Evolutionary conservation across 441 rosid species (phyloP).

Genomic region (Arabidopsis lyrata): DNA sequence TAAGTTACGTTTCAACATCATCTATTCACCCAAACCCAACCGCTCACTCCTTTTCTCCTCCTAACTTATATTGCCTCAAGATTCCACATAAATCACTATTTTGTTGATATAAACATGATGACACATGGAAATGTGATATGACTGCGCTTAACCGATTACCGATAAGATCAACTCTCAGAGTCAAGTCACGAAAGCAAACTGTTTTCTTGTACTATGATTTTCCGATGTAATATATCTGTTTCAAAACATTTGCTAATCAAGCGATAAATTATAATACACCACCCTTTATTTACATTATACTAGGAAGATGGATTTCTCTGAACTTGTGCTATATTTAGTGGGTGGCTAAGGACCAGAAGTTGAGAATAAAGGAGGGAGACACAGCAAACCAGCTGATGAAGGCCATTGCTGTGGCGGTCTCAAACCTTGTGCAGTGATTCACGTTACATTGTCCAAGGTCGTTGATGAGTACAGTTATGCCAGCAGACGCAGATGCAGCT

Average conservation of each 20-base stretch:
- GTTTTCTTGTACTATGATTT: slow-evolving; percentile 17
- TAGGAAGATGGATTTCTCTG: neutral
- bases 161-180: slow-evolving; percentile 9
- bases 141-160: neutral
- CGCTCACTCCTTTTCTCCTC: slow-evolving; percentile 26
- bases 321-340: slow-evolving; percentile 41
- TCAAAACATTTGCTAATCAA: slow-evolving; percentile 15
- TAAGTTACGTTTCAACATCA: slow-evolving; percentile 33
- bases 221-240: neutral
- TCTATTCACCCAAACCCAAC: slow-evolving; percentile 39
- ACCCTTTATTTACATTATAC: slow-evolving; percentile 34
- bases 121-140: slow-evolving; percentile 12
- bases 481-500: slow-evolving; percentile 89
- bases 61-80: slow-evolving; percentile 7
- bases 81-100: slow-evolving; percentile 27
- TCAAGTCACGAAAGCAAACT: neutral
- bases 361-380: slow-evolving; percentile 76
- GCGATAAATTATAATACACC: slow-evolving; percentile 4
- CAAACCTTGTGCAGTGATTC: slow-evolving; percentile 69
- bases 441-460: slow-evolving; percentile 63
- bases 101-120: neutral
- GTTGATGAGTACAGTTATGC: slow-evolving; percentile 78
- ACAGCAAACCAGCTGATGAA: slow-evolving; percentile 80
- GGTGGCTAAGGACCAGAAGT: slow-evolving; percentile 83
- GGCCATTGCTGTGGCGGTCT: slow-evolving; percentile 88